A percentile compares a stretch with the other conserved stretches of the same genome.
Conservation (phyloP, 345 rosid species). For the Citrus inodora region DNA sequence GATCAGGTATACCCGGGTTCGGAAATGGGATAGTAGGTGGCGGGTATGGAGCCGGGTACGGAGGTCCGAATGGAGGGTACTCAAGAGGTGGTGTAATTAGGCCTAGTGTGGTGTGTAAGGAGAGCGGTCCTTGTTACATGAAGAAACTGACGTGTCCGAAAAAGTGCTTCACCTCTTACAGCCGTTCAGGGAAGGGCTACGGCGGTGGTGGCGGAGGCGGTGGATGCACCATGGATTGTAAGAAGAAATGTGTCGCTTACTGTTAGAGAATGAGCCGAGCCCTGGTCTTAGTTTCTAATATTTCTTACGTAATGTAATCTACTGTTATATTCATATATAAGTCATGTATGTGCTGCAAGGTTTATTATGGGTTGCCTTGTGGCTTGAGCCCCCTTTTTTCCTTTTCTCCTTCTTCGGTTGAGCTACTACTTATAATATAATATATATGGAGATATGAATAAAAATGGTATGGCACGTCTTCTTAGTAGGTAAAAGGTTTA, state of each 20-base stretch:
- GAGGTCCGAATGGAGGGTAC: slow-evolving; percentile 70
- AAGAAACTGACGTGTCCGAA: slow-evolving; percentile 92
- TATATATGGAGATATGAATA: neutral
- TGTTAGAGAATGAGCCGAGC: slow-evolving; percentile 31
- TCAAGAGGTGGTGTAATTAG: slow-evolving; percentile 58
- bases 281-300: neutral
- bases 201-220: slow-evolving; percentile 97
- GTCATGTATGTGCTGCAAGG: neutral
- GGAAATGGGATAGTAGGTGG: slow-evolving; percentile 50
- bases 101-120: slow-evolving; percentile 67
- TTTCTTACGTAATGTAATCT: neutral
- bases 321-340: neutral
- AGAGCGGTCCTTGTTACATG: slow-evolving; percentile 71
- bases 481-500: neutral
- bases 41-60: slow-evolving; percentile 64
- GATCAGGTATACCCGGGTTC: slow-evolving; percentile 50
- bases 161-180: slow-evolving; percentile 84
- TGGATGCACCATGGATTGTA: slow-evolving; percentile 91
- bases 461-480: neutral
- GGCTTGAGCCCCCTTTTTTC: neutral
- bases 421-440: neutral
- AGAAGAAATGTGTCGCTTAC: slow-evolving; percentile 89
- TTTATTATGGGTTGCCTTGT: neutral
- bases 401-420: no score
- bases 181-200: slow-evolving; percentile 88